Evolutionary conservation across 1,284 basidiomycete genomes (phyloP).

Genomic region (Cronartium quercuum): DNA sequence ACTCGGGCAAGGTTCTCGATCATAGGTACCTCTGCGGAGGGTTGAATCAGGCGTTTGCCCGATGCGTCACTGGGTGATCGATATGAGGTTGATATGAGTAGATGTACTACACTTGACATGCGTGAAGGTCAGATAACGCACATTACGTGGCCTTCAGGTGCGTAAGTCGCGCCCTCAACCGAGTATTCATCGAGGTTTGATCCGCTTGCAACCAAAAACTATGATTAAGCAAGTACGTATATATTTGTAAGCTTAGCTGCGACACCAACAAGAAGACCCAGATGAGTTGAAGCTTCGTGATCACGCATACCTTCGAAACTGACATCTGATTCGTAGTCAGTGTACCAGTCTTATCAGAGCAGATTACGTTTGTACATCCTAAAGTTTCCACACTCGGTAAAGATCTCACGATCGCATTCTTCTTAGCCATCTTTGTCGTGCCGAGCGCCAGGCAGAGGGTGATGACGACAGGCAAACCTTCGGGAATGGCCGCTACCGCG

Average conservation of each 20-base stretch:
- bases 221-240: background rate
- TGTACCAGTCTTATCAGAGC: constrained; percentile 86
- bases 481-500: constrained; percentile 91
- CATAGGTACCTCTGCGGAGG: constrained; percentile 36
- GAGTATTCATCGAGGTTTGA: constrained; percentile 61
- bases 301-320: constrained; percentile 64
- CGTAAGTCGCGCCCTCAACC: constrained; percentile 83
- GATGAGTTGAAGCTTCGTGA: background rate
- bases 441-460: constrained; percentile 93
- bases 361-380: constrained; percentile 92
- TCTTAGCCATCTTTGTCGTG: constrained; percentile 95
- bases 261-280: background rate
- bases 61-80: constrained; percentile 9
- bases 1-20: constrained; percentile 65
- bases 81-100: too few species aligned
- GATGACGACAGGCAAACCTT: constrained; percentile 89
- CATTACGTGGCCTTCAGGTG: constrained; percentile 68
- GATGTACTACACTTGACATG: too few species aligned
- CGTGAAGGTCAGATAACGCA: constrained; percentile 14
- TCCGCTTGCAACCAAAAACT: constrained; percentile 70
- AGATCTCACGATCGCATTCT: constrained; percentile 91
- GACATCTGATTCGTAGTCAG: constrained; percentile 73
- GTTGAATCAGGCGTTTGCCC: constrained; percentile 16
- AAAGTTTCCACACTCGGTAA: constrained; percentile 93
- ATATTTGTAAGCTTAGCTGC: background rate